Base-by-base conservation (phyloP, 805 yeast species). In the Diddensiella santjacobensis region DNA sequence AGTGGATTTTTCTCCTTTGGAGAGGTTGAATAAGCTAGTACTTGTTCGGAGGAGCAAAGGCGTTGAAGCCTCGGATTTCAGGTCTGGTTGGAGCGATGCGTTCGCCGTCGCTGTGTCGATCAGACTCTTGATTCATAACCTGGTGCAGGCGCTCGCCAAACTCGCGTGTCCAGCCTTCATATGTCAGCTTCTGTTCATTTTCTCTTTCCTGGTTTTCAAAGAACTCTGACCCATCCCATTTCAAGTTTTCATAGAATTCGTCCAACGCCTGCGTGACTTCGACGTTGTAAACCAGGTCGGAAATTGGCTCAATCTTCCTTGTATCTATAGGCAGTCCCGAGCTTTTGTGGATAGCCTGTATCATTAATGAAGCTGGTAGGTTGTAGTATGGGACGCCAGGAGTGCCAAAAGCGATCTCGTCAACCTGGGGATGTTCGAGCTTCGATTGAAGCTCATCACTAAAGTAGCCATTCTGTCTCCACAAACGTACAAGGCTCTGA, bases 341-440 rank as follows among this genome's bases (percentile, higher is more conserved):
- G 8, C 20, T 22, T 23, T 15, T 15, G 33, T 40, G 33, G 6
- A 38, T 38, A 15, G 29, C 33, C 3, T 38, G 43, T 4, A 52
- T 23, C 49, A 55, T 54, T 8, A 56, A 39, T 6, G 57, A 47
- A 6, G 45, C 60, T 1, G 60, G 60, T 11, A 47, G 50, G 4
- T 57, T 51, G 40, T 52, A 50, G 37, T 45, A 57, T 20, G 38
- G 22, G 13, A 40, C 39, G 5, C 31, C 38, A 2, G 23, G 33
- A 4, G 22, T 15, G 8, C 60, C 60, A 8, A 56, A 47, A 4
- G 22, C 5, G 17, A 17, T 17, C 24, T 18, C 17, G n/a, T 40
- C 24, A 23, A 33, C 8, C 13, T 22, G 10, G 6, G 20, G 38
- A 35, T 17, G 8, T 35, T 17, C 20, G 18, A 35, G 20, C 17